Evolutionary conservation across 1,284 basidiomycete genomes (phyloP), one percentile per base, ranked within the genome.

Genomic region (Ustilago hordei): DNA sequence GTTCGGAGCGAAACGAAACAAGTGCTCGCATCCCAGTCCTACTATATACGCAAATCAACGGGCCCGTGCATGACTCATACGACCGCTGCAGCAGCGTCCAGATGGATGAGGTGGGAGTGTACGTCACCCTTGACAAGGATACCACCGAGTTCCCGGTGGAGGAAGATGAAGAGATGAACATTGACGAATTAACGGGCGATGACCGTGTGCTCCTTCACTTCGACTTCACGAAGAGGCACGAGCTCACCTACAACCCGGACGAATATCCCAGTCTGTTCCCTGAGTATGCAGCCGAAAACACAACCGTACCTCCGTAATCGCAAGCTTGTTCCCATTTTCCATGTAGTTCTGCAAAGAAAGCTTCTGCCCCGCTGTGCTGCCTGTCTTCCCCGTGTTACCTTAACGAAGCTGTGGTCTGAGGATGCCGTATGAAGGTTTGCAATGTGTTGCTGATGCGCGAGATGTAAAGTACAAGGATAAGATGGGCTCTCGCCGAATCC

Each of bases 41-140:
- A 8, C 56, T 72, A 6, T 73, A 72, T 41, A 28, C 58, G 31
- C 57, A 60, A 28, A 12, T 56, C 11, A 48, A 58, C 6, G 19
- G 55, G 11, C 38, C 41, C 13, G 9, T 28, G 3, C 19, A 31
- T 6, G 45, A 65, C n/a, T 50, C 56, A 32, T 68, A 61, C 52
- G 32, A 19, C 19, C 50, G 39, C 3, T 79, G 73, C 48, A 75
- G 73, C 62, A 76, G 76, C 47, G 32, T 75, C 3, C 76, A 79
- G 55, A 75, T 75, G 76, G 74, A 79, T 45, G 64, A 65, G 23
- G 65, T 55, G 2, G 60, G 59, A 19, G 36, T 69, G n/a, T 69
- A 74, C 39, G 15, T 64, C 13, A 60, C 71, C 1, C 36, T 36
- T 2, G 67, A 74, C 56, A 45, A 41, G 23, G 38, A 55, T 8